Evolutionary conservation across 73 alveolate species (phyloP).

Genomic region (Blepharisma stoltei): DNA sequence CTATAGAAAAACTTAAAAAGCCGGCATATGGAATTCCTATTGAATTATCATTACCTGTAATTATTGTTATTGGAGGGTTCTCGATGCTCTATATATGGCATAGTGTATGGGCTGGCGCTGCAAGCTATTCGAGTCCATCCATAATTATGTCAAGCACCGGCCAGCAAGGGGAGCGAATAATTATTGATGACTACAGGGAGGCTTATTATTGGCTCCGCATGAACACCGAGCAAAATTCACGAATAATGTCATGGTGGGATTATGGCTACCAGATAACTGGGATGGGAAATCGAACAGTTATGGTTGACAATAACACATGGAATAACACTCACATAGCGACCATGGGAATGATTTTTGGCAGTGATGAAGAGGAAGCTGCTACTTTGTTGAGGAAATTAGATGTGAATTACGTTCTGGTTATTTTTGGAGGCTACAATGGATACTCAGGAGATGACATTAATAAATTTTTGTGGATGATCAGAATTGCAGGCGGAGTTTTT

Average conservation of each 20-base stretch:
- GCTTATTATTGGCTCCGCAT: constrained; percentile 92
- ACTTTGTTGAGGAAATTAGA: constrained; percentile 72
- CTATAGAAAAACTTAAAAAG: not conserved
- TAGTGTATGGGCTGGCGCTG: constrained; percentile 88
- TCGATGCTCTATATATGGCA: constrained; percentile 71
- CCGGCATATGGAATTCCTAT: not conserved
- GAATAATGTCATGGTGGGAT: constrained; percentile 94
- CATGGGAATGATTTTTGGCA: constrained; percentile 85
- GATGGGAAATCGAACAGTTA: constrained; percentile 80
- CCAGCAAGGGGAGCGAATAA: constrained; percentile 49
- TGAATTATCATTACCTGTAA: constrained; percentile 47
- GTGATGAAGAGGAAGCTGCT: constrained; percentile 83
- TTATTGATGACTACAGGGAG: constrained; percentile 89
- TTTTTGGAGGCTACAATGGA: constrained; percentile 66
- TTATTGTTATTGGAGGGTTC: constrained; percentile 59
- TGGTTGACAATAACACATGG: constrained; percentile 91
- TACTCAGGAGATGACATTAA: constrained; percentile 91
- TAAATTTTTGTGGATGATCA: constrained; percentile 88
- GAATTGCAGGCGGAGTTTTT: constrained; percentile 88
- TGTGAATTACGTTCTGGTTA: constrained; percentile 79
- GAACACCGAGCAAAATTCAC: constrained; percentile 82
- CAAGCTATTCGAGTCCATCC: constrained; percentile 75
- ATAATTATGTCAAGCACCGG: constrained; percentile 34
- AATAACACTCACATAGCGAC: constrained; percentile 91
- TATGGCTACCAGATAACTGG: constrained; percentile 90